Percentiles rank a stretch among this genome's conserved stretches.
Evolutionary conservation across 2,329 filamentous ascomycete genomes (phyloP).

Genomic region (Xylaria multiplex): DNA sequence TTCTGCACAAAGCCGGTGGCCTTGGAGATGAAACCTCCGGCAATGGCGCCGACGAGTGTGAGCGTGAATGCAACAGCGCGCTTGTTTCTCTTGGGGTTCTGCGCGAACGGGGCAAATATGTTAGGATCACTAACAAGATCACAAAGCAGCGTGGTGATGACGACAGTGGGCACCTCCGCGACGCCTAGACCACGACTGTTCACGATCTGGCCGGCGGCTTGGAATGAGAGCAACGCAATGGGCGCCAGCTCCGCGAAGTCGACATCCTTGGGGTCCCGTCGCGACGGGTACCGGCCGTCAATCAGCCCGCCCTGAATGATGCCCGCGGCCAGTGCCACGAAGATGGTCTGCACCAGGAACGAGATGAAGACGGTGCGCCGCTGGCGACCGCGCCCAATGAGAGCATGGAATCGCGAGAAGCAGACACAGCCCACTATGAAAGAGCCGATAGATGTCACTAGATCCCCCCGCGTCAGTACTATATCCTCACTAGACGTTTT

Average conservation of each 20-base stretch:
- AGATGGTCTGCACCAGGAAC: constrained; percentile 45
- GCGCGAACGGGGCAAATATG: constrained; percentile 54
- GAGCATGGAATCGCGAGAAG: constrained; percentile 52
- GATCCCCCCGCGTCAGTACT: constrained; percentile 2
- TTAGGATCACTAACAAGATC: constrained; percentile 63
- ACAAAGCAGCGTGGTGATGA: constrained; percentile 64
- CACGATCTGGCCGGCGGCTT: constrained; percentile 66
- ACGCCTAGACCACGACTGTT: constrained; percentile 61
- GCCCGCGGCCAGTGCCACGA: constrained; percentile 44
- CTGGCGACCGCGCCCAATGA: constrained; percentile 44
- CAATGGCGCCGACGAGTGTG: constrained; percentile 58
- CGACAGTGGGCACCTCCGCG: constrained; percentile 65
- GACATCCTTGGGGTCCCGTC: constrained; percentile 39
- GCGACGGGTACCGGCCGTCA: constrained; percentile 46
- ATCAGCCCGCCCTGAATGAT: constrained; percentile 46
- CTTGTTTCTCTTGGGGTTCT: constrained; percentile 63
- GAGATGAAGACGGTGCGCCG: constrained; percentile 45
- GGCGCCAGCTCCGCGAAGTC: constrained; percentile 46
- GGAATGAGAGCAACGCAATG: constrained; percentile 63
- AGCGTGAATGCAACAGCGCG: constrained; percentile 57
- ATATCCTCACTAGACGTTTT: neutral
- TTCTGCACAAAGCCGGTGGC: constrained; percentile 54
- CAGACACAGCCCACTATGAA: constrained; percentile 54
- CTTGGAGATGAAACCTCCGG: constrained; percentile 59
- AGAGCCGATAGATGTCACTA: constrained; percentile 54